A percentile compares a stretch with the other conserved stretches of the same genome.
Conservation (phyloP, 352 stramenopile genomes). For the Globisporangium perplexum region DNA sequence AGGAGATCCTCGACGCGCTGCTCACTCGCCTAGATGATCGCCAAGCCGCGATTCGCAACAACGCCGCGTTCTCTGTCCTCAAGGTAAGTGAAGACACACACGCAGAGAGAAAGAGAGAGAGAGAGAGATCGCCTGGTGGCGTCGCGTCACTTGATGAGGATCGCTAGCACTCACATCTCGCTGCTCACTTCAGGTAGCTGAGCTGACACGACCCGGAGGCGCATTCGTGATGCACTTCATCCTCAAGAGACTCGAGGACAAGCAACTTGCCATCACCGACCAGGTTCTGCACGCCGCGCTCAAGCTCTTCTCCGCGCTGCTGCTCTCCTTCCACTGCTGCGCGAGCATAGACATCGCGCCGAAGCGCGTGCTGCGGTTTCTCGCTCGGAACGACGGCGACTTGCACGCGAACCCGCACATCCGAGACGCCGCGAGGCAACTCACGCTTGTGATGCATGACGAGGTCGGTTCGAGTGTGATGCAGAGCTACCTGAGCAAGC, state of each 20-base stretch:
- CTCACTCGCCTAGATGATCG: constrained; percentile 17
- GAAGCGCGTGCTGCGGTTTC: constrained; percentile 29
- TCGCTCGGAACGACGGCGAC: constrained; percentile 21
- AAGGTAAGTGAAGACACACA: constrained; percentile 17
- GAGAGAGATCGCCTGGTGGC: neutral
- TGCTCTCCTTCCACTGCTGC: constrained; percentile 42
- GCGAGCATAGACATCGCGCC: constrained; percentile 36
- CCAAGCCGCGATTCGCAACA: constrained; percentile 20
- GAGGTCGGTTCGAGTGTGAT: constrained; percentile 29
- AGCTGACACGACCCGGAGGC: constrained; percentile 22
- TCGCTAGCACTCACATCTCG: neutral
- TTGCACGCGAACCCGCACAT: constrained; percentile 36
- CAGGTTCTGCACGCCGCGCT: constrained; percentile 31
- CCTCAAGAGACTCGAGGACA: constrained; percentile 22
- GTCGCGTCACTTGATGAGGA: neutral
- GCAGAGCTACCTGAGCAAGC: constrained; percentile 1
- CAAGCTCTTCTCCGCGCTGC: constrained; percentile 33
- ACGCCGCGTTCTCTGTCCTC: constrained; percentile 24
- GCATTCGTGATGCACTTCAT: constrained; percentile 37
- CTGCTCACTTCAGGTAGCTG: constrained; percentile 16
- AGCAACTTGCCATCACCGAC: constrained; percentile 9
- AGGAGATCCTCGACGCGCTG: constrained; percentile 10
- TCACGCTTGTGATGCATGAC: constrained; percentile 25
- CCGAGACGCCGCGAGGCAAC: constrained; percentile 28
- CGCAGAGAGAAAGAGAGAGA: neutral